Evolutionary conservation across 2,329 filamentous ascomycete genomes (phyloP), one percentile per base, ranked within the genome.

Genomic region (Cryphonectria carpinicola): DNA sequence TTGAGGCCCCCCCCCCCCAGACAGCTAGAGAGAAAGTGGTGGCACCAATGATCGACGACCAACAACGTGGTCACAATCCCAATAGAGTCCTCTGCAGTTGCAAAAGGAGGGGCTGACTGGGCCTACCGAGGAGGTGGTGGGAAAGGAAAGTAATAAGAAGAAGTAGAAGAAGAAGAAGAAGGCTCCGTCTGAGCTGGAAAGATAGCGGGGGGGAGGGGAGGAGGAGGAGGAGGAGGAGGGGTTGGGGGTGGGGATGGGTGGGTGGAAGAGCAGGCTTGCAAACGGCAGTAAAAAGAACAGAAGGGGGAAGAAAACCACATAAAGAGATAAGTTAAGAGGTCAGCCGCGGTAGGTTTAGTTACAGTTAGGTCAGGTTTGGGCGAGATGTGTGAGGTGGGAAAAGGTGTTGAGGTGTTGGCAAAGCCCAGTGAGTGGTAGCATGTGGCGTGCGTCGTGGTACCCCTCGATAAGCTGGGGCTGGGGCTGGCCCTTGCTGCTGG

Each of bases 391-490:
- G 54, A 58, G 52, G 52, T 25, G n/a, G n/a, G 11, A 14, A 25
- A 46, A 8, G 43, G 17, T 46, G 46, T 49, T 39, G 58, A 61
- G 58, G 58, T 61, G 58, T 61, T 61, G 58, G 58, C 58, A 35
- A 14, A n/a, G 22, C 2, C 19, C 28, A 39, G 37, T 39, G 37
- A 32, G 35, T 22, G 32, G 58, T 61, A 10, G 58, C 58, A 61
- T 61, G 58, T 61, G 58, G 58, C 58, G 35, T 61, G 58, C 35
- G 58, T n/a, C 32, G 58, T 61, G 58, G 41, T 65, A 65, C 63
- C 63, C 63, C 63, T 65, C 63, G 28, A 65, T 65, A 49, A 65
- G 63, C 63, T 65, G 41, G 63, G 43, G 25, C 63, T 65, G 41
- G 63, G 28, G 25, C 63, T 52, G 63, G 63, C 63, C 46, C 46